These are phyloP conservation scores for Musa acuminata DNA, from an alignment of 176 grass and related monocot species.

Conservation along the genomic window DNA sequence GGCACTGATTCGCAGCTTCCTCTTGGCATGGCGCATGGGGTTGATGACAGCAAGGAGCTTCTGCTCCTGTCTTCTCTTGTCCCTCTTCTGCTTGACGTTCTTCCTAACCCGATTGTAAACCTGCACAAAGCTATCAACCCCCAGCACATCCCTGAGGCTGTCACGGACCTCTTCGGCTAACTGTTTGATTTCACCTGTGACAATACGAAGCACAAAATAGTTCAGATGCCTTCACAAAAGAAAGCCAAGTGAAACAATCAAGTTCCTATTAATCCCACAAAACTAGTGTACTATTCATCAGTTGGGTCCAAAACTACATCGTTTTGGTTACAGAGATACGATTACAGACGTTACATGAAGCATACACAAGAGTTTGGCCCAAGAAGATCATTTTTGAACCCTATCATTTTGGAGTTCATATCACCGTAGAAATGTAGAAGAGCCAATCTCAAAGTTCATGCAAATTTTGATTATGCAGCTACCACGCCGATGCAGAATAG, in stretches of 20 bases:
- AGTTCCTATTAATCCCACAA: not conserved
- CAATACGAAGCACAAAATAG: conserved; percentile 14
- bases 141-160: conserved; percentile 51
- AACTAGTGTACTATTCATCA: not conserved
- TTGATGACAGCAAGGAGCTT: conserved; percentile 64
- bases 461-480: no score
- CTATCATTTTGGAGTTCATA: no score
- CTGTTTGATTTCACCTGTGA: conserved; percentile 72
- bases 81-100: conserved; percentile 65
- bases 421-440: no score
- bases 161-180: conserved; percentile 46
- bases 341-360: no score
- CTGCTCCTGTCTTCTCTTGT: conserved; percentile 46
- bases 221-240: not conserved
- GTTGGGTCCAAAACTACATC: no score
- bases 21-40: conserved; percentile 62
- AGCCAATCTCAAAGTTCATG: no score
- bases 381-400: no score
- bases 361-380: no score
- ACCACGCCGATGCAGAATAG: no score
- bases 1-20: conserved; percentile 44
- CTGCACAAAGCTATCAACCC: conserved; percentile 64
- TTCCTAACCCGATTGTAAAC: conserved; percentile 56
- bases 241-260: not conserved
- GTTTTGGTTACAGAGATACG: no score